Evolutionary conservation across 1,284 basidiomycete species (phyloP).

Genomic region (Trichosporon inkin): DNA sequence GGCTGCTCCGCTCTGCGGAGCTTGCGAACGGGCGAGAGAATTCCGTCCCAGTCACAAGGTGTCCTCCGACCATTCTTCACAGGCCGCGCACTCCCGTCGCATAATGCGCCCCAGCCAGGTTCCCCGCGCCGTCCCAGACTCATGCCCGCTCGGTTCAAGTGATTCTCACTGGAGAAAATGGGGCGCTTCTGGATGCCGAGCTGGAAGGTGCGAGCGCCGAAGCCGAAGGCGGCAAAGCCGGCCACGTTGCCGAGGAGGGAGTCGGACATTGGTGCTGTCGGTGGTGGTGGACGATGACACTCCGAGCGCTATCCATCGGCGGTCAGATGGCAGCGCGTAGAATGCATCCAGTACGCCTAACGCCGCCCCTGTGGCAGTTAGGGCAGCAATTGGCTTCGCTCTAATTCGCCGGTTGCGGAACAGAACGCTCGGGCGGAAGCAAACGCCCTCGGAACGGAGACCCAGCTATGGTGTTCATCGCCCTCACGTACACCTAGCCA

Average conservation of each 20-base stretch:
- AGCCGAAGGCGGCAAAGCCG: constrained; percentile 73
- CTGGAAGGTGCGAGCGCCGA: constrained; percentile 71
- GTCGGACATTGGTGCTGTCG: constrained; percentile 55
- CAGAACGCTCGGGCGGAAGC: constrained; percentile 4
- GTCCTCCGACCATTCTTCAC: too few species aligned
- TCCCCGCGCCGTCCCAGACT: too few species aligned
- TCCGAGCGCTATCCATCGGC: constrained; percentile 6
- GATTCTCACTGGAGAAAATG: constrained; percentile 43
- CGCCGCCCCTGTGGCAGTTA: constrained; percentile 7
- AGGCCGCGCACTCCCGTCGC: too few species aligned
- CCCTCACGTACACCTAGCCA: background rate
- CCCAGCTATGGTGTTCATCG: constrained; percentile 2
- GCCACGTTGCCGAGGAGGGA: constrained; percentile 63
- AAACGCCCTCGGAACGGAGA: constrained; percentile 4
- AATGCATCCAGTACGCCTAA: background rate
- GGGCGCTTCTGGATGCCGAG: constrained; percentile 63
- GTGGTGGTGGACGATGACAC: constrained; percentile 4
- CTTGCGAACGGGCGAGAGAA: too few species aligned
- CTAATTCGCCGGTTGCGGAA: constrained; percentile 4
- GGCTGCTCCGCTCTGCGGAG: too few species aligned
- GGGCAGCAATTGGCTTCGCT: background rate
- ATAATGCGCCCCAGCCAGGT: too few species aligned
- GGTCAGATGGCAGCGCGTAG: background rate
- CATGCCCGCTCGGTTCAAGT: background rate
- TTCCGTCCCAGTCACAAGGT: too few species aligned